Conservation (phyloP, 2,329 filamentous ascomycete species). For the Thelonectria blattea region DNA sequence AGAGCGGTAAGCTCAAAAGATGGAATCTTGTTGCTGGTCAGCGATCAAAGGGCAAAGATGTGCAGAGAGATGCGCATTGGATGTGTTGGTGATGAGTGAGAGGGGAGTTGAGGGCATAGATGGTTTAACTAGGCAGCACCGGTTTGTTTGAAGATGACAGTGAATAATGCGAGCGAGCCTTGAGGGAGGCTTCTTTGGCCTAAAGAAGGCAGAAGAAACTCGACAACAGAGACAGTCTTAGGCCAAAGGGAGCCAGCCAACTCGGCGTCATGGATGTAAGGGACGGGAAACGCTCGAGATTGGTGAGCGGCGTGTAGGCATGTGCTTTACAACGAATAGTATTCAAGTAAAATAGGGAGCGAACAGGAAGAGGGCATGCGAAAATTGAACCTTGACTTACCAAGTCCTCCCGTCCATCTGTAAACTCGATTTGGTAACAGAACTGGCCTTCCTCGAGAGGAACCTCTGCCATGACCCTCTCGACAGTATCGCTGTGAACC, state of each 20-base stretch:
- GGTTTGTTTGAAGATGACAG: slow-evolving; percentile 21
- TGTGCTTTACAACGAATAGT: background rate
- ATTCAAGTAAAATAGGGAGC: background rate
- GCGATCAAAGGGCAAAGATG: slow-evolving; percentile 6
- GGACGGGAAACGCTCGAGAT: background rate
- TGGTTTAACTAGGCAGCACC: slow-evolving; percentile 1
- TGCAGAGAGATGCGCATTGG: background rate
- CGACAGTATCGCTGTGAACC: slow-evolving; percentile 46
- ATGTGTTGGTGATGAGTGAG: slow-evolving; percentile 9
- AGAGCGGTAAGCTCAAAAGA: slow-evolving; percentile 39
- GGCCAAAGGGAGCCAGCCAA: background rate
- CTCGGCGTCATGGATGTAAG: background rate
- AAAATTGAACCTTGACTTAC: slow-evolving; percentile 45
- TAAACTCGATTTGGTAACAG: slow-evolving; percentile 51
- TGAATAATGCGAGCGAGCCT: slow-evolving; percentile 26
- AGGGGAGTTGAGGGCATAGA: slow-evolving; percentile 8
- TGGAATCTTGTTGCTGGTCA: slow-evolving; percentile 40
- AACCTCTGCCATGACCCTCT: slow-evolving; percentile 44
- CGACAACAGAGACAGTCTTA: background rate
- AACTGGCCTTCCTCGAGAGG: slow-evolving; percentile 33
- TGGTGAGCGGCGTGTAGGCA: background rate
- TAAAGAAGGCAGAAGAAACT: background rate
- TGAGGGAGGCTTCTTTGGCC: background rate
- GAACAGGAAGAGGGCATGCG: background rate
- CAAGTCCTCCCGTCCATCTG: slow-evolving; percentile 52